Evolutionary conservation across 2,329 filamentous ascomycete species (phyloP).

Genomic region (Chrysoporthe cubensis): DNA sequence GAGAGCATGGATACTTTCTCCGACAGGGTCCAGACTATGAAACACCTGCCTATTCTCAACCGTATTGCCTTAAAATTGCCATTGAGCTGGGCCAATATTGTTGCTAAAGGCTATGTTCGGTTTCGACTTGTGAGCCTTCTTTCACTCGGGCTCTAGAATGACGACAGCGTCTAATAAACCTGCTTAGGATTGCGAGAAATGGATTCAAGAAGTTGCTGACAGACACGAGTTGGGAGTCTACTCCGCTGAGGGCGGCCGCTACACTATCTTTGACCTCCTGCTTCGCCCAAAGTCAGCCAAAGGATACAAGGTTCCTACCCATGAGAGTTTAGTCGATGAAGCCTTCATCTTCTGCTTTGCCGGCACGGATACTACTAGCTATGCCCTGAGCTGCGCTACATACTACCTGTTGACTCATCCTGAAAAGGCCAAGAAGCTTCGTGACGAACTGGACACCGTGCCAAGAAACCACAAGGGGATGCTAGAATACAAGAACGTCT

Average conservation of each 20-base stretch:
- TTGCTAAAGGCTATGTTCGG: constrained; percentile 1
- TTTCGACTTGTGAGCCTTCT: background rate
- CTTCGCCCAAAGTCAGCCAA: background rate
- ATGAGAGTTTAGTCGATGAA: constrained; percentile 11
- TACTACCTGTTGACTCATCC: constrained; percentile 11
- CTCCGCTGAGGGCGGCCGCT: constrained; percentile 7
- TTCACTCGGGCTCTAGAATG: background rate
- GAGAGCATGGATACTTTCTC: constrained; percentile 4
- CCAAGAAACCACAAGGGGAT: background rate
- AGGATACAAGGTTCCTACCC: background rate
- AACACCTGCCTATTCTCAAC: constrained; percentile 5
- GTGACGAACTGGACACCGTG: background rate
- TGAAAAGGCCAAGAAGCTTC: constrained; percentile 5
- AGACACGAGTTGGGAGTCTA: constrained; percentile 1
- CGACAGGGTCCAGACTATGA: background rate
- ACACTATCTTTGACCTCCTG: constrained; percentile 10
- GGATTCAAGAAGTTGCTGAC: constrained; percentile 4
- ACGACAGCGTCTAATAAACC: background rate
- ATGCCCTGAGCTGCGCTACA: constrained; percentile 6
- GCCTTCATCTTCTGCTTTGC: constrained; percentile 15
- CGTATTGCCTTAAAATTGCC: constrained; percentile 4
- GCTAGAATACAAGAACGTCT: background rate
- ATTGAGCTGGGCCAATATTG: background rate
- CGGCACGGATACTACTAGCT: constrained; percentile 15
- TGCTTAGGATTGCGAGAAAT: background rate